phyloP scores from a whole-genome alignment of 331 rosid species.

The Dryas integrifolia region DNA sequence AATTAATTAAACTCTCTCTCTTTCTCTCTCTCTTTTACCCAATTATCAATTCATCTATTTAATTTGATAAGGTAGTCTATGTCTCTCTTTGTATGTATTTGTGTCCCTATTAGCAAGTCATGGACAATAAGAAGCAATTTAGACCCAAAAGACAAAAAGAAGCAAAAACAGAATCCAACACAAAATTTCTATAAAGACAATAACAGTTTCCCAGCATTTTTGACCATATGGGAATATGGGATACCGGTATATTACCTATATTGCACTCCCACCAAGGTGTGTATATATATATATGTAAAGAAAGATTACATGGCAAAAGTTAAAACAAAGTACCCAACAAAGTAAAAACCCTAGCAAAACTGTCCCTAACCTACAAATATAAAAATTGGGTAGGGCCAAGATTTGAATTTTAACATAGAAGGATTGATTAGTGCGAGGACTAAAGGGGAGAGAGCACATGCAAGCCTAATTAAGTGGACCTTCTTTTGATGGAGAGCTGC shows the following conservation, averaged over 20 bases:
- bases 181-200: conserved; percentile 1
- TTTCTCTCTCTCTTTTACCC: too few species aligned
- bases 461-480: not conserved
- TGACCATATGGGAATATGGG: not conserved
- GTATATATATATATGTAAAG: not conserved
- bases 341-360: not conserved
- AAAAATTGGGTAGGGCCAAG: not conserved
- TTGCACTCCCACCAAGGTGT: conserved; percentile 13
- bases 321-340: conserved; percentile 2
- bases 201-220: conserved; percentile 6
- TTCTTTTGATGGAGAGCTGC: conserved; percentile 13
- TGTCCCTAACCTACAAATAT: not conserved
- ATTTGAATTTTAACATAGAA: conserved; percentile 4
- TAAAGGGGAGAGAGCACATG: conserved; percentile 11
- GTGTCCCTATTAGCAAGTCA: not conserved
- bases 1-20: not conserved
- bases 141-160: conserved; percentile 19
- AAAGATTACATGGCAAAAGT: conserved; percentile 3
- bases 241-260: not conserved
- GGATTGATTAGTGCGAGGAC: not conserved
- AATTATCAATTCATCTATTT: too few species aligned
- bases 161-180: conserved; percentile 12
- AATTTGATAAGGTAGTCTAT: not conserved
- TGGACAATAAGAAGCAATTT: not conserved
- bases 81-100: not conserved